phyloP scores from a whole-genome alignment of 2,329 filamentous ascomycete species.

The Neofusicoccum ribis region DNA sequence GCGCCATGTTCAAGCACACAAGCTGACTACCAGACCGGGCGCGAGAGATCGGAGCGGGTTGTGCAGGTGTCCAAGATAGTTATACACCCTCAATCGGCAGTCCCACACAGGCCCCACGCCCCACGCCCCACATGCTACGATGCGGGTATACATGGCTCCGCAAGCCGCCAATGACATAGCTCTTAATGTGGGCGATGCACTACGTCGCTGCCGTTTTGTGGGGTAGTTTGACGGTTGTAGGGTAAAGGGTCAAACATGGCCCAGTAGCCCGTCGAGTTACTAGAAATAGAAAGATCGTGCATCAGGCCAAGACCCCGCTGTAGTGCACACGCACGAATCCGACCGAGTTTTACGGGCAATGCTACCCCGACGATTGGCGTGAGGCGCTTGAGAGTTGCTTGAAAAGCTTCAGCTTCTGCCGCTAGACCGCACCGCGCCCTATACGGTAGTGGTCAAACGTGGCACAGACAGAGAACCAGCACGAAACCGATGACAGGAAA shows the following conservation, averaged over 20 bases:
- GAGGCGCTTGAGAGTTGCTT: too few species aligned
- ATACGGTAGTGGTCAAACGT: too few species aligned
- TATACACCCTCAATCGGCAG: not conserved
- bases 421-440: too few species aligned
- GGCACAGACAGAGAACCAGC: too few species aligned
- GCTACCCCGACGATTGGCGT: too few species aligned
- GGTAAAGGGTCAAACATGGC: not conserved
- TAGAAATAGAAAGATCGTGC: not conserved
- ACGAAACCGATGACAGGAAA: too few species aligned
- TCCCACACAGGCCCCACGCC: not conserved
- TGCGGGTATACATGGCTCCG: too few species aligned
- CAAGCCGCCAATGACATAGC: not conserved
- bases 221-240: not conserved
- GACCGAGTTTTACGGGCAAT: too few species aligned
- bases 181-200: not conserved
- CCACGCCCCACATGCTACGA: not conserved
- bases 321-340: not conserved
- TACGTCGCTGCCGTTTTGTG: not conserved
- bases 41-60: not conserved
- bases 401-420: too few species aligned
- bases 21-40: too few species aligned
- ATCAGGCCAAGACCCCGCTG: not conserved
- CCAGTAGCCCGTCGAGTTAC: not conserved
- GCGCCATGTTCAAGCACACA: not conserved
- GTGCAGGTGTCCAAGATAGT: not conserved